phyloP scores from a whole-genome alignment of 768 basidiomycete genomes.

The Boletus barrowsii region DNA sequence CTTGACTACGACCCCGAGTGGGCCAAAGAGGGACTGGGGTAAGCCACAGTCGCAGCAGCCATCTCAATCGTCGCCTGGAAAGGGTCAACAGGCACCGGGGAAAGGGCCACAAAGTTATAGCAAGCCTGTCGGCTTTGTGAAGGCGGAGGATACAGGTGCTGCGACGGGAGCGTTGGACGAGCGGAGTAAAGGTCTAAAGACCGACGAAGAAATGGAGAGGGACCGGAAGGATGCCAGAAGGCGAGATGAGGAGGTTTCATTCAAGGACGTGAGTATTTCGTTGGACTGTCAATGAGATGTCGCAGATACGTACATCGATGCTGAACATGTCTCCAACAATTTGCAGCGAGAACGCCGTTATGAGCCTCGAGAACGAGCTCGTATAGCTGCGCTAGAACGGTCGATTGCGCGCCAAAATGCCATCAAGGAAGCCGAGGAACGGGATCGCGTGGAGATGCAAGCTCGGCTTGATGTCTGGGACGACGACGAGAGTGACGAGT shows the following conservation, averaged over 20 bases:
- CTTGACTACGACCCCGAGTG: slow-evolving; percentile 50
- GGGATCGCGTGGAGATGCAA: slow-evolving; percentile 76
- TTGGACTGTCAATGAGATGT: neutral
- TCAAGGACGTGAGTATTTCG: slow-evolving; percentile 68
- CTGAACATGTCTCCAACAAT: slow-evolving; percentile 3
- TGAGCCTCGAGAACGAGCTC: slow-evolving; percentile 81
- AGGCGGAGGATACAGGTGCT: slow-evolving; percentile 50
- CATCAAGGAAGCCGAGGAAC: slow-evolving; percentile 73
- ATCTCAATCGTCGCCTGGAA: slow-evolving; percentile 34
- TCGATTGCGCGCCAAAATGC: slow-evolving; percentile 69
- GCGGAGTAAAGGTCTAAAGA: slow-evolving; percentile 47
- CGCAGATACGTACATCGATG: neutral
- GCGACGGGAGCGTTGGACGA: slow-evolving; percentile 35
- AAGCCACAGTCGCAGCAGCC: slow-evolving; percentile 41
- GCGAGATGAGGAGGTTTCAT: slow-evolving; percentile 80
- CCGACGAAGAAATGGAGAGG: slow-evolving; percentile 86
- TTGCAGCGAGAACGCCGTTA: slow-evolving; percentile 88
- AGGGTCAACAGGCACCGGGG: slow-evolving; percentile 52
- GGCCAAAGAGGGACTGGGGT: slow-evolving; percentile 83
- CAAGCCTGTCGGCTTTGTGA: slow-evolving; percentile 83
- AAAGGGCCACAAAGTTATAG: slow-evolving; percentile 73
- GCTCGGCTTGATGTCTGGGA: slow-evolving; percentile 86
- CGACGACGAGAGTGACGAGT: slow-evolving; percentile 88
- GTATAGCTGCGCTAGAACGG: slow-evolving; percentile 75
- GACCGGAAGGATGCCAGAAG: slow-evolving; percentile 73